These are phyloP conservation scores for Hydrangea macrophylla DNA, from an alignment of 148 eudicot genomes.

Conservation along the genomic window DNA sequence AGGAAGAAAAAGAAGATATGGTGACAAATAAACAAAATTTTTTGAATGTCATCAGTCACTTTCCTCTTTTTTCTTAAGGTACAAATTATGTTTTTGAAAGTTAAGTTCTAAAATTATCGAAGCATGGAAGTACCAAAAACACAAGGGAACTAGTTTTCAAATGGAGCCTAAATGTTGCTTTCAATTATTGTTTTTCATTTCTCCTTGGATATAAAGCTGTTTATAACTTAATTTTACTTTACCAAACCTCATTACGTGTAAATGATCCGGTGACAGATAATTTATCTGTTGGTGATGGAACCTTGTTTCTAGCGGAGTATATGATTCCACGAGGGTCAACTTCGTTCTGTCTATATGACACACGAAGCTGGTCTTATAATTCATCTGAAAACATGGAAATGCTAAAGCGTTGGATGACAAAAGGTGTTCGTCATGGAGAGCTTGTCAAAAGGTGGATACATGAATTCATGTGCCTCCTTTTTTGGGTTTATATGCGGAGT, in stretches of 20 bases:
- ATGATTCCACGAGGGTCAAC: constrained; percentile 57
- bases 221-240: background rate
- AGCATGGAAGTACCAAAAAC: no score
- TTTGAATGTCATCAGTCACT: no score
- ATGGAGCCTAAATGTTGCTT: no score
- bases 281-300: constrained; percentile 49
- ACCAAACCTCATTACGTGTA: background rate
- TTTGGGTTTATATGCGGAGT: background rate
- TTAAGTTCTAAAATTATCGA: no score
- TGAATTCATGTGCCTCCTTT: constrained; percentile 3
- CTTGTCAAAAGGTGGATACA: constrained; percentile 50
- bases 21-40: no score
- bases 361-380: constrained; percentile 68
- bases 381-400: constrained; percentile 43
- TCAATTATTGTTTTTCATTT: background rate
- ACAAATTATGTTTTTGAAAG: no score
- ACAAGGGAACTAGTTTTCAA: no score
- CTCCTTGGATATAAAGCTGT: background rate
- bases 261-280: constrained; percentile 35
- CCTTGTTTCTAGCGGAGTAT: constrained; percentile 69
- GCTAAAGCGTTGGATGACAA: constrained; percentile 64
- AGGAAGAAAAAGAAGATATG: no score
- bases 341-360: constrained; percentile 74
- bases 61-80: no score
- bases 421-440: constrained; percentile 77